Evolutionary conservation across 371 early-diverging fungal species (phyloP).

Genomic region (Saksenaea vasiformis): DNA sequence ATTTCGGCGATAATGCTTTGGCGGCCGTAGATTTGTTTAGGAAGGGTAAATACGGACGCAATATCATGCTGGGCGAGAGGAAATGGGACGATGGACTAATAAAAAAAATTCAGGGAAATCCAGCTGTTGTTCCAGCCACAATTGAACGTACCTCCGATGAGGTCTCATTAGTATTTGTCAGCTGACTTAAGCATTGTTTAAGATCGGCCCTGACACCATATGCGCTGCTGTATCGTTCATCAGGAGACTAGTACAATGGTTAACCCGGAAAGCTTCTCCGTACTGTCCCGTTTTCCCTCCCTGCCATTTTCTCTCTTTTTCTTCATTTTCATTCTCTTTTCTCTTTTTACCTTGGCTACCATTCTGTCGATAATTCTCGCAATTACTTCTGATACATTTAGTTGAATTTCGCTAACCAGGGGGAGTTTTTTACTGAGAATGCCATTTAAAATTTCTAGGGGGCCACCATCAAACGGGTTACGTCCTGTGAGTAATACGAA

Average conservation of each 20-base stretch:
- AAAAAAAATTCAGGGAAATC: background rate
- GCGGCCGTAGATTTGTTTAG: constrained; percentile 45
- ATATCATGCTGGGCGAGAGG: constrained; percentile 44
- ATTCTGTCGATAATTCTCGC: constrained; percentile 55
- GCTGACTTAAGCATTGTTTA: constrained; percentile 43
- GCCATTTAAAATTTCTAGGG: constrained; percentile 55
- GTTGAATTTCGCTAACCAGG: constrained; percentile 44
- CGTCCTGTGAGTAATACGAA: constrained; percentile 54
- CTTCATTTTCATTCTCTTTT: background rate
- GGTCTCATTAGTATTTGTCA: constrained; percentile 28
- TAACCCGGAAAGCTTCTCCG: background rate
- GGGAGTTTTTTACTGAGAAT: constrained; percentile 51
- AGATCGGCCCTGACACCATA: constrained; percentile 58
- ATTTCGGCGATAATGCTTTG: constrained; percentile 38
- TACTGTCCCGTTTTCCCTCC: too few species aligned
- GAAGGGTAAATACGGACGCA: constrained; percentile 47
- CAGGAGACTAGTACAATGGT: constrained; percentile 46
- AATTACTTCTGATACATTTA: constrained; percentile 51
- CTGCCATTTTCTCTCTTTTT: too few species aligned
- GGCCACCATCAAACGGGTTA: constrained; percentile 56
- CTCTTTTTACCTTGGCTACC: constrained; percentile 50
- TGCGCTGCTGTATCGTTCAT: constrained; percentile 58
- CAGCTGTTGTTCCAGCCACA: background rate
- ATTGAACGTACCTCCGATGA: constrained; percentile 24
- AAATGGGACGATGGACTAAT: constrained; percentile 33